Base-by-base conservation (phyloP, 2,329 filamentous ascomycete genomes). In the Ophiostoma tasmaniense region DNA sequence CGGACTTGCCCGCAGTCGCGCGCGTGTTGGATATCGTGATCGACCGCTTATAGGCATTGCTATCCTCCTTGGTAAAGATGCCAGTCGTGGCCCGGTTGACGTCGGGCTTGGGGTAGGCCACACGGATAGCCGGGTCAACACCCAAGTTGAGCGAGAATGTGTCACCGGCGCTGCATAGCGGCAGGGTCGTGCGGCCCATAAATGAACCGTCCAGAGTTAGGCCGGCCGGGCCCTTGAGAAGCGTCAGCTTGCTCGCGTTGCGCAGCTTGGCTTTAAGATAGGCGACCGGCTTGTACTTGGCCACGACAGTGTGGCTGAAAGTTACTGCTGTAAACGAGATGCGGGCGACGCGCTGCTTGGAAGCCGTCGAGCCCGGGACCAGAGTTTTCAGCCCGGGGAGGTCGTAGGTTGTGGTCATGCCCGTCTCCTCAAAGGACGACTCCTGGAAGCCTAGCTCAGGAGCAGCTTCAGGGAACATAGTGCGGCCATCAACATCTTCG, bases 141-240 rank as follows among this genome's bases (percentile, higher is more conserved):
- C 87, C 87, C 0, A 89, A 79, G 65, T 79, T 80, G 1, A 89
- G 77, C 28, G 76, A 78, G 74, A 89, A 84, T 1, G 75, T 73
- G 67, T 86, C 84, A 50, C 85, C 84, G 0, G 85, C 78, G 64
- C 81, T 83, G 74, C 85, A 87, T 37, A 82, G 81, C 1, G 86
- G 84, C 42, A 89, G 78, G 0, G 75, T 78, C 1, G 83, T 81
- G 68, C 84, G 84, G 3, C 87, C 87, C 68, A 89, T 78, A 76
- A 89, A 89, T 10, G 81, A 81, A 2, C 85, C 85, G 74, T 90
- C 87, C n/a, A 89, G 81, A 0, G 85, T 88, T 8, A 89, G 78
- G 5, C 86, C 85, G 0, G 81, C 81, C 1, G 80, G 80, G 4
- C 86, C 87, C 66, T 79, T 79, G 25, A 88, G 81, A 7, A 89